Conservation (phyloP, 1,284 basidiomycete species). For the Exsudoporus floridanus region DNA sequence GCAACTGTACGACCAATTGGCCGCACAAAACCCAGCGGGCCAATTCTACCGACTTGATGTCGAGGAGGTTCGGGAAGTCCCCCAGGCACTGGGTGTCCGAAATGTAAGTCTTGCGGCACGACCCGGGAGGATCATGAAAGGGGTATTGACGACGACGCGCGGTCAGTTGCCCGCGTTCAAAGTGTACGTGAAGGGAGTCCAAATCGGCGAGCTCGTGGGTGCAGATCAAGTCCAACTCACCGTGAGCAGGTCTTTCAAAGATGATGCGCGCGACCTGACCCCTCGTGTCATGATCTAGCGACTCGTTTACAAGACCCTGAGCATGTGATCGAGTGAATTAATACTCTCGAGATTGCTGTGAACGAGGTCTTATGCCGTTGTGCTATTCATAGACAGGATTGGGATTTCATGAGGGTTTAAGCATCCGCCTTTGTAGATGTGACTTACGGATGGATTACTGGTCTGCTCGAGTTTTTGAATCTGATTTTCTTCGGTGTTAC, state of each 20-base stretch:
- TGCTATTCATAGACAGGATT: slow-evolving; percentile 24
- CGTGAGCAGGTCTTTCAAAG: slow-evolving; percentile 18
- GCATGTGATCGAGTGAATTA: slow-evolving; percentile 20
- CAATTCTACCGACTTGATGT: slow-evolving; percentile 84
- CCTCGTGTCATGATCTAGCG: slow-evolving; percentile 22
- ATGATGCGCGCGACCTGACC: slow-evolving; percentile 25
- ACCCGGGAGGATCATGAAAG: slow-evolving; percentile 13
- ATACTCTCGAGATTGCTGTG: slow-evolving; percentile 11
- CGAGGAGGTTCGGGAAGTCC: slow-evolving; percentile 55
- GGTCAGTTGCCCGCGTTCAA: slow-evolving; percentile 75
- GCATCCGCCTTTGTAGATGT: slow-evolving; percentile 19
- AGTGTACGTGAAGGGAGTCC: slow-evolving; percentile 67
- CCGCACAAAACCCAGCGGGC: slow-evolving; percentile 39
- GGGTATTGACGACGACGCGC: slow-evolving; percentile 11
- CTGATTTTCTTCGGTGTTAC: slow-evolving; percentile 7
- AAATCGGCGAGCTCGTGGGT: slow-evolving; percentile 62
- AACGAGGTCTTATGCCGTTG: slow-evolving; percentile 3
- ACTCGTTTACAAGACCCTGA: slow-evolving; percentile 32
- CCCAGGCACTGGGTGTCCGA: slow-evolving; percentile 69
- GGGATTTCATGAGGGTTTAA: slow-evolving; percentile 12
- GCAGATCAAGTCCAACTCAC: slow-evolving; percentile 44
- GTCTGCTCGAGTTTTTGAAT: slow-evolving; percentile 6
- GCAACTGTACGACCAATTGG: slow-evolving; percentile 76
- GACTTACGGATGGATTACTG: slow-evolving; percentile 13
- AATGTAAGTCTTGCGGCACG: slow-evolving; percentile 46